Percentiles rank a stretch among this genome's conserved stretches.
phyloP scores from a whole-genome alignment of 495 filamentous ascomycete species.

The Xylaria telfairii region DNA sequence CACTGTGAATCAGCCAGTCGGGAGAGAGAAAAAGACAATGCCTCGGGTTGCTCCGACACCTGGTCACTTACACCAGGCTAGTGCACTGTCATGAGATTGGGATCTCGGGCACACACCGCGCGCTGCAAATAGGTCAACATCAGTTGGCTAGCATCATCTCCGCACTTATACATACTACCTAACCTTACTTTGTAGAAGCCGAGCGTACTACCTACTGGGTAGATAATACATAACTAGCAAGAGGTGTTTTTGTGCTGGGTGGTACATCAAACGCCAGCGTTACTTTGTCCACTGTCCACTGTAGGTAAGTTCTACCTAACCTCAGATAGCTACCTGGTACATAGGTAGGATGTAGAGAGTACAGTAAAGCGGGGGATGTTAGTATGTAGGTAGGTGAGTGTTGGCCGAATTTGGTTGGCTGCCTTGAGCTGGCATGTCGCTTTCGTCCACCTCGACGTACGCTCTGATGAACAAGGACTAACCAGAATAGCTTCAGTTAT shows the following conservation, averaged over 20 bases:
- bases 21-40: background rate
- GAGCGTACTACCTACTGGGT: too few species aligned
- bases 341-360: too few species aligned
- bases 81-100: background rate
- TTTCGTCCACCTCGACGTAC: background rate
- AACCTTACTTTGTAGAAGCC: too few species aligned
- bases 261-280: too few species aligned
- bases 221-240: too few species aligned
- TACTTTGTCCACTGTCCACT: slow-evolving; percentile 7
- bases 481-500: background rate
- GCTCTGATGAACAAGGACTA: background rate
- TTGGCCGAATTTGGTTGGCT: slow-evolving; percentile 17
- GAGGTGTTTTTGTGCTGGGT: too few species aligned
- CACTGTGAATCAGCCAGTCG: background rate
- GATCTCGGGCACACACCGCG: background rate
- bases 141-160: background rate
- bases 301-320: too few species aligned
- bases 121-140: background rate
- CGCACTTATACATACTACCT: background rate
- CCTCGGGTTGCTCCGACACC: background rate
- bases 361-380: background rate
- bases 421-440: background rate
- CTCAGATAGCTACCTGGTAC: too few species aligned
- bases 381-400: background rate
- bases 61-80: background rate